Base-by-base conservation (phyloP, 1,284 basidiomycete genomes). In the Cutaneotrichosporon mucoides region DNA sequence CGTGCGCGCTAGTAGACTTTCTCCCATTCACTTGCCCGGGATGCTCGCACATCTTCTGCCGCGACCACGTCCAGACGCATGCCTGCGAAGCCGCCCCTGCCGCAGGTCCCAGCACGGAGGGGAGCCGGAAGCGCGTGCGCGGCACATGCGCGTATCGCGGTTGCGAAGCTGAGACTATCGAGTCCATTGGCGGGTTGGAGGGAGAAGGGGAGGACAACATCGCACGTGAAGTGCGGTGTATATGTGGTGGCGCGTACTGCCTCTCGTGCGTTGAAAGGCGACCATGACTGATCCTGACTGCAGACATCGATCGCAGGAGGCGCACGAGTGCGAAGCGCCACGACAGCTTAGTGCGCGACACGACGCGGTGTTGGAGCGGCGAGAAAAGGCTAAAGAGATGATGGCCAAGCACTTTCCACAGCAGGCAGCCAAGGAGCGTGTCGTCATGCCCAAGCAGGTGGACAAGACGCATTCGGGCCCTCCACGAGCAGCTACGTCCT, bases 1-100 rank as follows among this genome's bases (percentile, higher is more conserved):
- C 62, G 5, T 77, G 75, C 60, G 13, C 57, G 1, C 54, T 69
- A 4, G 64, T 74, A 50, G 75, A 77, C 56, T 77, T 77, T 56
- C 66, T 77, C n/a, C 75, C 74, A 1, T 65, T 70, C 35, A 59
- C 51, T 4, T 77, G 75, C 51, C 61, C 64, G 5, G 38, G 38
- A 7, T 77, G 75, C 57, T 7, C 48, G 4, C 52, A 62, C 9
- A 36, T 55, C 6, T 76, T 69, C 66, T 77, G 75, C 60, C 42
- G 42, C 6, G 37, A 57, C 1, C 75, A 77, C 55, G 67, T 77
- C 36, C 57, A 62, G 13, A 42, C 59, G 0, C 73, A 76, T 47
- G 56, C 13, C 7, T 75, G 73, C 44, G 37, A 40, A 35, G 46
- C 41, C 44, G 57, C 46, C 56, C 13, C 60, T 38, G 34, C 7